Percentiles rank a stretch among this genome's conserved stretches.
phyloP scores from a whole-genome alignment of 164 flowering plant genomes.

The Paratinospora sagittata region DNA sequence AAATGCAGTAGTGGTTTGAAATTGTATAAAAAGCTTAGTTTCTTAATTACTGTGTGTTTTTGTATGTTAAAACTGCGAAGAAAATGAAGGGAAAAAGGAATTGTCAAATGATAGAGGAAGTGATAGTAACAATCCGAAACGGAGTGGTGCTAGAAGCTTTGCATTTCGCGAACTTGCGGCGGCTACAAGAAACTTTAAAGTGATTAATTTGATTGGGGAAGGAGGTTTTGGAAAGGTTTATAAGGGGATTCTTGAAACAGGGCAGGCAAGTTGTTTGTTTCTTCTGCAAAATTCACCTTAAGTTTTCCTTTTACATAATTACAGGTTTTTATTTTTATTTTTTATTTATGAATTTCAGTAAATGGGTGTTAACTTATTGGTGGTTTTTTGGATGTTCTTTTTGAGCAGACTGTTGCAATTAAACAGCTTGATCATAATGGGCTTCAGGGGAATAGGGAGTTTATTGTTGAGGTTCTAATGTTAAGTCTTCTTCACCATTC shows the following conservation, averaged over 20 bases:
- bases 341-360: neutral
- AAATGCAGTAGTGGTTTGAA: neutral
- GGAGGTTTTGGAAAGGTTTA: conserved; percentile 78
- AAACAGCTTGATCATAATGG: conserved; percentile 61
- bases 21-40: neutral
- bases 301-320: neutral
- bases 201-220: conserved; percentile 52
- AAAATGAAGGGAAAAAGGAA: conserved; percentile 12
- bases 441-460: conserved; percentile 63
- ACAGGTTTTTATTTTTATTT: neutral
- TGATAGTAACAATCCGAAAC: conserved; percentile 2
- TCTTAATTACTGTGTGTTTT: too few species aligned
- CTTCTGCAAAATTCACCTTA: neutral
- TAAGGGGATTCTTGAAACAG: conserved; percentile 51
- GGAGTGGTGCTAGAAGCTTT: conserved; percentile 37
- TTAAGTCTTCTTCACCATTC: conserved; percentile 62
- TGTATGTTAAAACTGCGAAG: conserved; percentile 26
- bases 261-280: conserved; percentile 37
- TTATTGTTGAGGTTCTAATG: conserved; percentile 72
- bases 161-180: conserved; percentile 52
- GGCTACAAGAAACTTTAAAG: conserved; percentile 49
- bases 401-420: conserved; percentile 50
- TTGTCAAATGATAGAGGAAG: conserved; percentile 1
- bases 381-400: neutral
- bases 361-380: neutral